Conservation (phyloP, 345 rosid genomes). For the Gossypium bickii region DNA sequence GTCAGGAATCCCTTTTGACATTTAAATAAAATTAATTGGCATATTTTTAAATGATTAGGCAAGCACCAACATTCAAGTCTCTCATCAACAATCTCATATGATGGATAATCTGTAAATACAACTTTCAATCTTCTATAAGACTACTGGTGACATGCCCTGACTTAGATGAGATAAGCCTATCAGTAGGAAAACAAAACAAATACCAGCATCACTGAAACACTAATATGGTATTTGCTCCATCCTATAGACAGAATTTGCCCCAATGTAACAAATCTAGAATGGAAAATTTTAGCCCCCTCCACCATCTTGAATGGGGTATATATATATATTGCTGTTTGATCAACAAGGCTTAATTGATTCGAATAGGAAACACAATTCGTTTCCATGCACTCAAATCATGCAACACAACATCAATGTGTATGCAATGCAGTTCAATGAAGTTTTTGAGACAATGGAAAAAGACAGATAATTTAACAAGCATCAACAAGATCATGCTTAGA, state of each 20-base stretch:
- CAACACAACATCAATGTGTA: neutral
- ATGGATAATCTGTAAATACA: too few relatives aligned
- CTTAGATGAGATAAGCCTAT: too few relatives aligned
- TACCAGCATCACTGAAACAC: too few relatives aligned
- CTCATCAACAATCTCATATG: too few relatives aligned
- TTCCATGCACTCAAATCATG: neutral
- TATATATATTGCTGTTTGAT: neutral
- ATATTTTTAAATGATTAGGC: too few relatives aligned
- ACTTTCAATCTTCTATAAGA: too few relatives aligned
- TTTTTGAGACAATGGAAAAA: neutral
- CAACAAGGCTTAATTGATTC: neutral
- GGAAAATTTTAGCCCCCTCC: too few relatives aligned
- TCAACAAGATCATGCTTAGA: slow-evolving; percentile 16
- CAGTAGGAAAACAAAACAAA: too few relatives aligned
- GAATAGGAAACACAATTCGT: neutral
- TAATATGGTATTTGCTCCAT: too few relatives aligned
- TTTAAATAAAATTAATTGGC: neutral
- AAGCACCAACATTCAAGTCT: too few relatives aligned
- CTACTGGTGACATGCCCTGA: too few relatives aligned
- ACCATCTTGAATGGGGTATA: too few relatives aligned
- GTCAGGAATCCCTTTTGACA: slow-evolving; percentile 11
- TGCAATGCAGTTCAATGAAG: neutral
- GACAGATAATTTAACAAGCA: neutral
- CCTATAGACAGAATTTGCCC: neutral
- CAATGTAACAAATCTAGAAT: neutral